Percentiles rank a stretch among this genome's conserved stretches.
Evolutionary conservation across 441 rosid species (phyloP).

Genomic region (Breynia disticha): DNA sequence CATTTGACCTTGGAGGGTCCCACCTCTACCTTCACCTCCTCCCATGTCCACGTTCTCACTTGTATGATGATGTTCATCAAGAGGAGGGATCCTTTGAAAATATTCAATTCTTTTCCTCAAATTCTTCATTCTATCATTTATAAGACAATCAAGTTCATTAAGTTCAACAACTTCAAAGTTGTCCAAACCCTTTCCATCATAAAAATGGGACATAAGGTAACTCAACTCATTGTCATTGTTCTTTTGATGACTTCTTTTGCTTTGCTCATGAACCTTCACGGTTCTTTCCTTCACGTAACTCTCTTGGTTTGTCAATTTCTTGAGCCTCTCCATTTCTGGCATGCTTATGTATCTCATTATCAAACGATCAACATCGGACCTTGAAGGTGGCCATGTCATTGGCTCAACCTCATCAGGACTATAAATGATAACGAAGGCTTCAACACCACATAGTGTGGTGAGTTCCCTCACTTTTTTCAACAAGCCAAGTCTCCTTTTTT

Average conservation of each 20-base stretch:
- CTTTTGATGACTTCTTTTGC: conserved; percentile 17
- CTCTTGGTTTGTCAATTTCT: conserved; percentile 30
- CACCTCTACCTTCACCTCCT: neutral
- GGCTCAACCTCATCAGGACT: conserved; percentile 33
- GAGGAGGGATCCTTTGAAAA: conserved; percentile 13
- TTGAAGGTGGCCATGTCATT: conserved; percentile 26
- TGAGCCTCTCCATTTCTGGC: conserved; percentile 26
- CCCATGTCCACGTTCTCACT: neutral
- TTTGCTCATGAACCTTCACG: conserved; percentile 22
- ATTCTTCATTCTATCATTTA: conserved; percentile 21
- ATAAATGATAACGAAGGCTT: conserved; percentile 26
- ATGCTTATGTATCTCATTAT: conserved; percentile 15
- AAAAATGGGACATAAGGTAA: conserved; percentile 21
- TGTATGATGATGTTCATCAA: neutral
- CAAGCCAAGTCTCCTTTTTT: conserved; percentile 28
- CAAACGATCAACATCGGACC: conserved; percentile 3
- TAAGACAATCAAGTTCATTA: conserved; percentile 11
- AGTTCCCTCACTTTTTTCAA: conserved; percentile 32
- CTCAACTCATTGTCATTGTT: conserved; percentile 23
- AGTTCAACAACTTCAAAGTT: conserved; percentile 12
- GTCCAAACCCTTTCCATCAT: conserved; percentile 6
- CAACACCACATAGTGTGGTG: conserved; percentile 26
- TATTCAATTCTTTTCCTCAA: conserved; percentile 15
- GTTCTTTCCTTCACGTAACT: conserved; percentile 27
- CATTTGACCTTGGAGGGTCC: neutral